Conservation (phyloP, 345 rosid genomes). For the Murraya koenigii region DNA sequence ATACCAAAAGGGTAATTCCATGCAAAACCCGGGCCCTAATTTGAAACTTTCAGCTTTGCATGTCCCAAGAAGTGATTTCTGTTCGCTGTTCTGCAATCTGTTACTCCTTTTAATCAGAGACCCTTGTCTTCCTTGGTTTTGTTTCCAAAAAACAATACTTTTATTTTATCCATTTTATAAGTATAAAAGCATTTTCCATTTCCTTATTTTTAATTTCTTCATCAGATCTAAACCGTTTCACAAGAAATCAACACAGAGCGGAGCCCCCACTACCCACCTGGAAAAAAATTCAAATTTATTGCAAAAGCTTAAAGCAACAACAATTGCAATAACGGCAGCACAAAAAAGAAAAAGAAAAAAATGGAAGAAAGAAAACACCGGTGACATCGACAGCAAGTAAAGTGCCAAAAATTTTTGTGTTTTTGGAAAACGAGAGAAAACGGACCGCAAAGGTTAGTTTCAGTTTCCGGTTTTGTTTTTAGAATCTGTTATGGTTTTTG, state of each 20-base stretch:
- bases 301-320: conserved; percentile 7
- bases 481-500: conserved; percentile 4
- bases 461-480: not conserved
- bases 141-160: not conserved
- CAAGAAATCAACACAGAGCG: conserved; percentile 5
- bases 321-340: not conserved
- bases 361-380: too few relatives aligned
- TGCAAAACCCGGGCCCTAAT: not conserved
- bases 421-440: not conserved
- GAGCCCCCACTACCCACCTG: conserved; percentile 3
- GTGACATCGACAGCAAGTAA: not conserved
- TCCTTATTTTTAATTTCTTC: not conserved
- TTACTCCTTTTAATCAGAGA: not conserved
- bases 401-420: not conserved
- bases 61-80: not conserved
- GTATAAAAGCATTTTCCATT: not conserved
- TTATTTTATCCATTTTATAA: not conserved
- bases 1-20: conserved; percentile 16
- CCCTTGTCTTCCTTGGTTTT: not conserved
- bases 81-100: conserved; percentile 8
- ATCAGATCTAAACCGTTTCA: conserved; percentile 26
- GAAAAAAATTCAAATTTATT: conserved; percentile 18
- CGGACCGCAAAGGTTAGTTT: conserved; percentile 4
- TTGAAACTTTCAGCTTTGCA: not conserved
- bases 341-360: not conserved